Evolutionary conservation across 106 monocot genomes (phyloP).

Genomic region (Acorus calamus): DNA sequence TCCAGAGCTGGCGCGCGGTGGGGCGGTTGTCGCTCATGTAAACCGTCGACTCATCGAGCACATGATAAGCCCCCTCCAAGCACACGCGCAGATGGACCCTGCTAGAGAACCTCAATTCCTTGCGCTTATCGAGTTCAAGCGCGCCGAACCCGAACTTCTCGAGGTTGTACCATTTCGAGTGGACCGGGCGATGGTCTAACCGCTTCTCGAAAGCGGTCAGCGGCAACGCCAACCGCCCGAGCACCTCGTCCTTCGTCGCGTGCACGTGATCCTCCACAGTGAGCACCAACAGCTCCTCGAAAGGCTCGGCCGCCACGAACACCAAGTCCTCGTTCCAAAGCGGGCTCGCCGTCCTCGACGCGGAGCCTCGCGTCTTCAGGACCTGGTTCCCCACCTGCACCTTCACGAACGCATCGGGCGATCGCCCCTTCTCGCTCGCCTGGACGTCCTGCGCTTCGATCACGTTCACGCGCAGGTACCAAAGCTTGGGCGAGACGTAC

Average conservation of each 20-base stretch:
- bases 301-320: conserved; percentile 24
- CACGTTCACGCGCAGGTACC: conserved; percentile 22
- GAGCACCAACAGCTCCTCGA: conserved; percentile 25
- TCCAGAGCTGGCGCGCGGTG: conserved; percentile 11
- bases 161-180: conserved; percentile 14
- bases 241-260: conserved; percentile 19
- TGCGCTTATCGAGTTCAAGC: conserved; percentile 3
- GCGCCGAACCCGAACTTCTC: conserved; percentile 14
- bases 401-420: conserved; percentile 17
- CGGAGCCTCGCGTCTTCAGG: conserved; percentile 9
- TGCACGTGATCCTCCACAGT: conserved; percentile 19
- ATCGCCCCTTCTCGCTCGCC: conserved; percentile 3
- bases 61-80: conserved; percentile 14
- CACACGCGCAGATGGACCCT: conserved; percentile 10
- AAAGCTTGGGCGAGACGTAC: conserved; percentile 29
- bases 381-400: conserved; percentile 13
- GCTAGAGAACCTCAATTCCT: conserved; percentile 9
- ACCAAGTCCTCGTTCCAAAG: conserved; percentile 25
- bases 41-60: conserved; percentile 15
- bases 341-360: conserved; percentile 1
- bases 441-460: conserved; percentile 25
- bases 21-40: conserved; percentile 18
- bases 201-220: conserved; percentile 16
- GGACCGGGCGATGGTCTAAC: conserved; percentile 14
- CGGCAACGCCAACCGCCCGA: conserved; percentile 13